These are phyloP conservation scores for Mucor velutinosus DNA, from an alignment of 371 early-diverging fungal genomes.

Conservation along the genomic window DNA sequence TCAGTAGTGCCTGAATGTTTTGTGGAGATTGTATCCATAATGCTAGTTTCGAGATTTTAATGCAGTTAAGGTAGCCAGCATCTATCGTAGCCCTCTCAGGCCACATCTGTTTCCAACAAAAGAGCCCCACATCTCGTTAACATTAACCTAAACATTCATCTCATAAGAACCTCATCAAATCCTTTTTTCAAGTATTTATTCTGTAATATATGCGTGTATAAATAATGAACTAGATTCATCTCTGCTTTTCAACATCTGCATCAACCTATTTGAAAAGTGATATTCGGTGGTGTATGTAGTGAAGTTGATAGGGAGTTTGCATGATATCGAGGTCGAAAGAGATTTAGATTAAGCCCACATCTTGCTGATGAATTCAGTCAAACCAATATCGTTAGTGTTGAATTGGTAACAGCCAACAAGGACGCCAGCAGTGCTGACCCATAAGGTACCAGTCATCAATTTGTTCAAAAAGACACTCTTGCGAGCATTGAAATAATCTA, in stretches of 20 bases:
- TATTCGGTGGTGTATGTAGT: conserved; percentile 17
- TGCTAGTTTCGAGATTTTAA: no score
- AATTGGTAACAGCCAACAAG: conserved; percentile 90
- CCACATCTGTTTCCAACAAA: neutral
- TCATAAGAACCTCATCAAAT: neutral
- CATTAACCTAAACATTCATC: neutral
- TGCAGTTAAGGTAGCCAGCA: neutral
- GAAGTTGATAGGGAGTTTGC: conserved; percentile 10
- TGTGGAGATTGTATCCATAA: no score
- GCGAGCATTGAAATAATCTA: conserved; percentile 86
- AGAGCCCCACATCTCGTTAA: neutral
- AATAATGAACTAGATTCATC: neutral
- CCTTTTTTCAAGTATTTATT: conserved; percentile 1
- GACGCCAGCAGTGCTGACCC: conserved; percentile 68
- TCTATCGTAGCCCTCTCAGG: neutral
- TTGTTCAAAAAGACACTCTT: conserved; percentile 67
- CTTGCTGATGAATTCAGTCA: conserved; percentile 84
- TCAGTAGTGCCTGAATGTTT: no score
- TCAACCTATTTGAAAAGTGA: conserved; percentile 21
- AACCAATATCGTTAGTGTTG: conserved; percentile 94
- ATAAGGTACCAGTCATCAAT: conserved; percentile 64
- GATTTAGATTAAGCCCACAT: conserved; percentile 71
- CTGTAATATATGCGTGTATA: neutral
- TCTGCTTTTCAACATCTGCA: neutral
- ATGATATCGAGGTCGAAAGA: neutral